Conservation (phyloP, 345 rosid species). For the Gynandropsis gynandra region DNA sequence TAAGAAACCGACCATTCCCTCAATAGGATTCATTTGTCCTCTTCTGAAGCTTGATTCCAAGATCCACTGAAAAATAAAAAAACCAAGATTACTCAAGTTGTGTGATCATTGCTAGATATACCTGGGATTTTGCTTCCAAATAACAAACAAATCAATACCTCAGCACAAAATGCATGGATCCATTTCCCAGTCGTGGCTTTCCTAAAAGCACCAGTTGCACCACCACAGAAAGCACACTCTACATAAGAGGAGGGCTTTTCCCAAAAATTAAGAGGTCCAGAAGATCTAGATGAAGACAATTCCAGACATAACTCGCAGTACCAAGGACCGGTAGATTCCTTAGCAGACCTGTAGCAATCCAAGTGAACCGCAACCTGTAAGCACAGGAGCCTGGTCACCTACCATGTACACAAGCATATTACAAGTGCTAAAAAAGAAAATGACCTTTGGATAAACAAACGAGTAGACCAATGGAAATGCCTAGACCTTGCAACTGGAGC, state of each 20-base stretch:
- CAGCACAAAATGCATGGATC: slow-evolving; percentile 98
- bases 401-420: neutral
- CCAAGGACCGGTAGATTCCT: slow-evolving; percentile 92
- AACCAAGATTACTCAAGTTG: slow-evolving; percentile 13
- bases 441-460: neutral
- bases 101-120: slow-evolving; percentile 1
- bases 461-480: slow-evolving; percentile 12
- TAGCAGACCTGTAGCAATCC: slow-evolving; percentile 85
- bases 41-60: slow-evolving; percentile 82
- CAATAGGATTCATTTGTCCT: slow-evolving; percentile 87
- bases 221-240: slow-evolving; percentile 81
- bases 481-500: slow-evolving; percentile 90
- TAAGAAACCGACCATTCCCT: slow-evolving; percentile 71
- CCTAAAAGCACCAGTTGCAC: slow-evolving; percentile 90
- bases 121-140: too few relatives aligned
- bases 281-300: slow-evolving; percentile 35
- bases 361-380: slow-evolving; percentile 87
- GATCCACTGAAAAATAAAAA: slow-evolving; percentile 57
- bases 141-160: slow-evolving; percentile 41
- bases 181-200: slow-evolving; percentile 65
- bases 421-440: slow-evolving; percentile 5
- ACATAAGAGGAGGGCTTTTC: slow-evolving; percentile 57
- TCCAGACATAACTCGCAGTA: slow-evolving; percentile 91
- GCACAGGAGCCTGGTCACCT: slow-evolving; percentile 23
- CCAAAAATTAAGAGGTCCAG: slow-evolving; percentile 51